Conservation (phyloP, 2,329 filamentous ascomycete species). For the Phyllosticta citrichinensis region DNA sequence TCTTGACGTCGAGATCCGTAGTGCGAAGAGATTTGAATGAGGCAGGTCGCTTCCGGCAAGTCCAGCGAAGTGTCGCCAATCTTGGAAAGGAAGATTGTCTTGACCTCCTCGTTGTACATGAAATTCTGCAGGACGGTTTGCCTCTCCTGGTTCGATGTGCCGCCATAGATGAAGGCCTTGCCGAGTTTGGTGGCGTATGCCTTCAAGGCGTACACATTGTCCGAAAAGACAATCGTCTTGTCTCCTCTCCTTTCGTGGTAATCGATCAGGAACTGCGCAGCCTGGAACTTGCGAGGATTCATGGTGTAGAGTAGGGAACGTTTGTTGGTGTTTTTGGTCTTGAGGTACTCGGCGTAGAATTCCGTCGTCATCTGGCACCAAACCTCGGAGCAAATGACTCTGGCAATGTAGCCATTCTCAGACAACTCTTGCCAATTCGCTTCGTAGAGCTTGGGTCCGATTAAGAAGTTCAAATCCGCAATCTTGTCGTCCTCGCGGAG, state of each 20-base stretch:
- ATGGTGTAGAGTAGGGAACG: slow-evolving; percentile 76
- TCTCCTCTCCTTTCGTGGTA: slow-evolving; percentile 92
- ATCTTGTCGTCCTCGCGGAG: slow-evolving; percentile 98
- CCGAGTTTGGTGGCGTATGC: slow-evolving; percentile 73
- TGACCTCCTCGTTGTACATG: slow-evolving; percentile 80
- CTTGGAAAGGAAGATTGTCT: slow-evolving; percentile 92
- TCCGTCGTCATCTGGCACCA: slow-evolving; percentile 99
- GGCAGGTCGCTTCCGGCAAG: slow-evolving; percentile 86
- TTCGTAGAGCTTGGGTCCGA: slow-evolving; percentile 94
- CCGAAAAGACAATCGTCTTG: slow-evolving; percentile 97
- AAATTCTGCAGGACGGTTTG: slow-evolving; percentile 87
- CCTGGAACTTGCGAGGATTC: slow-evolving; percentile 96
- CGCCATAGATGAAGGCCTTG: slow-evolving; percentile 87
- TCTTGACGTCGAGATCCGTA: slow-evolving; percentile 96
- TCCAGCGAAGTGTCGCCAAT: slow-evolving; percentile 98
- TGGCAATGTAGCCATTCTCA: slow-evolving; percentile 91
- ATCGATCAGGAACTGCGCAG: slow-evolving; percentile 95
- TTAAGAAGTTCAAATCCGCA: slow-evolving; percentile 90
- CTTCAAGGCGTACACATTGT: slow-evolving; percentile 88
- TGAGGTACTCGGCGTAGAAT: slow-evolving; percentile 90
- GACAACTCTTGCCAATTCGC: slow-evolving; percentile 99
- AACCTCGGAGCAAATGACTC: slow-evolving; percentile 95
- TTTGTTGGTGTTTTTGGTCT: slow-evolving; percentile 52
- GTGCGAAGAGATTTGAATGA: slow-evolving; percentile 96
- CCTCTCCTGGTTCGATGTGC: slow-evolving; percentile 76